Percentiles rank a stretch among this genome's conserved stretches.
phyloP scores from a whole-genome alignment of 257 asterid genomes.

The Misopates orontium region DNA sequence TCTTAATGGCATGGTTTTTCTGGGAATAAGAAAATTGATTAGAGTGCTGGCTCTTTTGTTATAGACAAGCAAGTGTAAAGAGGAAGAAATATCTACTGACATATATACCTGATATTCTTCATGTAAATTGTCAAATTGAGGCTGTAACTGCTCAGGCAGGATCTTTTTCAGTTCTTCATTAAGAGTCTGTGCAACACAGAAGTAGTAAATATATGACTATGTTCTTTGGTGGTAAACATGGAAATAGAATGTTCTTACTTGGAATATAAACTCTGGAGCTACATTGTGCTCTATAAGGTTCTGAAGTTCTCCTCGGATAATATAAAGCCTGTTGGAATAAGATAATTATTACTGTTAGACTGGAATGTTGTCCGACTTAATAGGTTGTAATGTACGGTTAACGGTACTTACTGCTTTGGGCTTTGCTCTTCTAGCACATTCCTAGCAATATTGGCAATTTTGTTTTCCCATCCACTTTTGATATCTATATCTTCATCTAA shows the following conservation, averaged over 20 bases:
- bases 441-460: slow-evolving; percentile 66
- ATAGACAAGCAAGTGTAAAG: neutral
- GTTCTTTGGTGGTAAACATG: slow-evolving; percentile 7
- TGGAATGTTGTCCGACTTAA: slow-evolving; percentile 7
- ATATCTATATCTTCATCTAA: slow-evolving; percentile 62
- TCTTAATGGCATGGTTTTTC: slow-evolving; percentile 41
- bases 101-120: slow-evolving; percentile 58
- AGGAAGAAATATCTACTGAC: neutral
- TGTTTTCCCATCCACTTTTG: slow-evolving; percentile 86
- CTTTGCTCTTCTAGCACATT: slow-evolving; percentile 76
- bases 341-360: slow-evolving; percentile 22
- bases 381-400: neutral
- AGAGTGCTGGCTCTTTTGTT: slow-evolving; percentile 14
- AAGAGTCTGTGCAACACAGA: slow-evolving; percentile 47
- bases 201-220: slow-evolving; percentile 24
- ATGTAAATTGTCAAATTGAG: slow-evolving; percentile 48
- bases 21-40: slow-evolving; percentile 31
- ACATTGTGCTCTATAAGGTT: slow-evolving; percentile 79
- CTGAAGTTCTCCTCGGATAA: slow-evolving; percentile 74
- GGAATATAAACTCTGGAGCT: slow-evolving; percentile 70
- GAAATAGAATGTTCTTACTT: slow-evolving; percentile 43
- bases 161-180: slow-evolving; percentile 64
- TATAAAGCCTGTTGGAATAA: slow-evolving; percentile 53
- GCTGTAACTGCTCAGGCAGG: slow-evolving; percentile 51
- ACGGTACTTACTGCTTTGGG: slow-evolving; percentile 70